phyloP scores from a whole-genome alignment of 2,329 filamentous ascomycete species.

The Huntiella moniliformis region DNA sequence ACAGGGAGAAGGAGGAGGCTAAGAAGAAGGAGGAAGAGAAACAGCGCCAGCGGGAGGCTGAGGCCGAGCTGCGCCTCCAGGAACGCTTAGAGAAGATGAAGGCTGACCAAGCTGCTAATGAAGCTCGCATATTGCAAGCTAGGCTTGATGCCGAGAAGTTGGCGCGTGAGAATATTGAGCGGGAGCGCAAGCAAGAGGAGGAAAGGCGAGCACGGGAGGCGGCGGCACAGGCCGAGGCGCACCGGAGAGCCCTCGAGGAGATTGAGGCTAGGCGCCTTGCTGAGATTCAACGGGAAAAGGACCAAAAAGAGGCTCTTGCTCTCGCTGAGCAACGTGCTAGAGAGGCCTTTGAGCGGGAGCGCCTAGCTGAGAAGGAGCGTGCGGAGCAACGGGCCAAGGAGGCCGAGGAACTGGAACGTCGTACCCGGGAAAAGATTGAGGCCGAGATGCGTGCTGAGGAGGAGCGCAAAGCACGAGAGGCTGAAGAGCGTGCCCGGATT shows the following conservation, averaged over 20 bases:
- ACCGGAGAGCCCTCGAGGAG: conserved; percentile 22
- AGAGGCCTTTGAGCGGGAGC: conserved; percentile 22
- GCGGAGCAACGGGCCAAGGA: conserved; percentile 17
- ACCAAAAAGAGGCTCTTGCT: conserved; percentile 21
- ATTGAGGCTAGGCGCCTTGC: conserved; percentile 26
- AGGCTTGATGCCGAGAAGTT: conserved; percentile 26
- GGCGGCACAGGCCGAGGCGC: conserved; percentile 21
- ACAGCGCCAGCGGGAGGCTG: conserved; percentile 15
- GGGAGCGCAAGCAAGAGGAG: conserved; percentile 26
- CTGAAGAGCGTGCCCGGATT: conserved; percentile 13
- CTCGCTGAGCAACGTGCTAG: conserved; percentile 27
- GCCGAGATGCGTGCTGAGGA: conserved; percentile 16
- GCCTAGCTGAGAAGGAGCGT: conserved; percentile 26
- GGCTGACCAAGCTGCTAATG: conserved; percentile 18
- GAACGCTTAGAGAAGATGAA: conserved; percentile 24
- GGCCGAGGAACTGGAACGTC: conserved; percentile 21
- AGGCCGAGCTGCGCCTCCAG: conserved; percentile 8
- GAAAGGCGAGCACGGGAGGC: conserved; percentile 16
- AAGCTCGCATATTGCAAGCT: conserved; percentile 26
- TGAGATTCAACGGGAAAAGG: conserved; percentile 25
- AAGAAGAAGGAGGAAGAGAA: conserved; percentile 4
- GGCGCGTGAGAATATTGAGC: conserved; percentile 27
- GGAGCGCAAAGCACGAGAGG: conserved; percentile 16
- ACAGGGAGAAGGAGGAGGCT: background rate
- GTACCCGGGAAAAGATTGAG: conserved; percentile 19